phyloP scores from a whole-genome alignment of 345 rosid species.

The Lumnitzera racemosa region DNA sequence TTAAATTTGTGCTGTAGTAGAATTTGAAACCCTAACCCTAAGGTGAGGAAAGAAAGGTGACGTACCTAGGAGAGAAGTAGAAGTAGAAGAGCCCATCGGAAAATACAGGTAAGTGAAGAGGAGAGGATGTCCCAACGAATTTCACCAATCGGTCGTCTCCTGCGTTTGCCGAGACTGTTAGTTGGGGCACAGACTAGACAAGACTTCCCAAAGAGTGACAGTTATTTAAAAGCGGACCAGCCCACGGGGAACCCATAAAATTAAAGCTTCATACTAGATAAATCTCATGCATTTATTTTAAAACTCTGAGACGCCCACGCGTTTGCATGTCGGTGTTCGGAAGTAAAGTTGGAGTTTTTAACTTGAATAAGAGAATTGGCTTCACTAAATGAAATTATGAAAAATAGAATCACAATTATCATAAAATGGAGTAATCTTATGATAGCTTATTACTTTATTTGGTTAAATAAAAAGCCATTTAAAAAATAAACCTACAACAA shows the following conservation, averaged over 20 bases:
- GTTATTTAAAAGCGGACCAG: background rate
- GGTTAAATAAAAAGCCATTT: no score
- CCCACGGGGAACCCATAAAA: no score
- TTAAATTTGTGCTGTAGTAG: background rate
- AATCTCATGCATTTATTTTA: background rate
- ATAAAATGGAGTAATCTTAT: no score
- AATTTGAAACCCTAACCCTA: conserved; percentile 20
- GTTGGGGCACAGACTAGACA: conserved; percentile 8
- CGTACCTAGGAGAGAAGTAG: conserved; percentile 8
- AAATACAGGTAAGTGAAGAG: conserved; percentile 9
- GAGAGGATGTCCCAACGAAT: background rate
- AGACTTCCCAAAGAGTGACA: background rate
- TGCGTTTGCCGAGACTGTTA: conserved; percentile 18
- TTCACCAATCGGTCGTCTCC: conserved; percentile 29
- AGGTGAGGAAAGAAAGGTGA: conserved; percentile 1
- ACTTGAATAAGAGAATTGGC: no score
- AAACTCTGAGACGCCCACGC: no score
- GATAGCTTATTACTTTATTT: no score
- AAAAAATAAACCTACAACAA: no score
- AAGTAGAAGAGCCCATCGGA: conserved; percentile 19
- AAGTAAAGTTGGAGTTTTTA: no score
- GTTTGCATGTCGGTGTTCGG: no score
- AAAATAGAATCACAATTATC: no score
- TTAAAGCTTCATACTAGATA: background rate
- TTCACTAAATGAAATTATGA: no score